phyloP scores from a whole-genome alignment of 2,329 filamentous ascomycete genomes.

The Aureobasidium vineae region DNA sequence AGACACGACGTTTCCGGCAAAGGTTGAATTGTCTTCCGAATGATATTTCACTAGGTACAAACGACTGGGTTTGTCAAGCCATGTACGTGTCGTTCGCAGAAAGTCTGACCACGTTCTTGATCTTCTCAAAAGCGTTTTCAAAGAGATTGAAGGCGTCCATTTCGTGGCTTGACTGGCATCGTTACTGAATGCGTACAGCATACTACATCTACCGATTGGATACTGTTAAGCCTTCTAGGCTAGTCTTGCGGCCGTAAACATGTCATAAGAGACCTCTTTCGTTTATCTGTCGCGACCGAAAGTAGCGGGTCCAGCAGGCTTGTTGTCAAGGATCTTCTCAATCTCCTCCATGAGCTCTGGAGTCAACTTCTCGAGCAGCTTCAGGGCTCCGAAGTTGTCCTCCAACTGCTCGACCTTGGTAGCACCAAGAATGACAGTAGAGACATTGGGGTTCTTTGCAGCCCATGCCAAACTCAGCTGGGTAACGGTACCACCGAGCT shows the following conservation, averaged over 20 bases:
- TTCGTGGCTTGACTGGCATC: background rate
- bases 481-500: slow-evolving; percentile 48
- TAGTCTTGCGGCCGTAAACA: slow-evolving; percentile 1
- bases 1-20: background rate
- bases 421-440: slow-evolving; percentile 56
- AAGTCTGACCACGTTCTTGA: background rate
- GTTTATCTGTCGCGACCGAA: slow-evolving; percentile 40
- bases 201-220: background rate
- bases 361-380: slow-evolving; percentile 43
- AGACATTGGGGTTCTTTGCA: slow-evolving; percentile 59
- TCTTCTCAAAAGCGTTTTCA: too few species aligned
- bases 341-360: slow-evolving; percentile 46
- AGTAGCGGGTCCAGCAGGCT: slow-evolving; percentile 37
- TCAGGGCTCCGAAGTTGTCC: slow-evolving; percentile 50
- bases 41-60: background rate
- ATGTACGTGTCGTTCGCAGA: background rate
- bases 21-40: background rate
- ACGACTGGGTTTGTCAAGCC: background rate
- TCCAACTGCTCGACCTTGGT: slow-evolving; percentile 51
- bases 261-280: background rate
- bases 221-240: background rate
- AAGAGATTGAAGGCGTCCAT: background rate
- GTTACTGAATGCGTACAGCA: background rate
- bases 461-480: slow-evolving; percentile 61
- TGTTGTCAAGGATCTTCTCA: slow-evolving; percentile 45